phyloP scores from a whole-genome alignment of 2,329 filamentous ascomycete genomes.

The Botrytis cinerea region DNA sequence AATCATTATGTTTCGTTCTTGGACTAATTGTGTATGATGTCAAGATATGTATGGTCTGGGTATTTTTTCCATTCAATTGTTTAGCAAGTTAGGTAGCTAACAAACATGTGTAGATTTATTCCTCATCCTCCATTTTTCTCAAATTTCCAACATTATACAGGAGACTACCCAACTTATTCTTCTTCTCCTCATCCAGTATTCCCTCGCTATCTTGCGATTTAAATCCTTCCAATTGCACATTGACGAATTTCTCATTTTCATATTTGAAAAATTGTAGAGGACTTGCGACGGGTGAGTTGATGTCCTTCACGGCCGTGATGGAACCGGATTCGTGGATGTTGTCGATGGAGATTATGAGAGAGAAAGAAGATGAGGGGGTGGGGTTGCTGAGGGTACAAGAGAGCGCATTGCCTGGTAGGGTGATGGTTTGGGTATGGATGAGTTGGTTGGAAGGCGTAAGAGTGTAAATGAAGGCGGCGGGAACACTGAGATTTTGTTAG shows the following conservation, averaged over 20 bases:
- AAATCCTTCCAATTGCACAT: constrained; percentile 6
- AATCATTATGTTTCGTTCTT: background rate
- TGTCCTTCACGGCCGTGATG: constrained; percentile 44
- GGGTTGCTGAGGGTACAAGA: constrained; percentile 25
- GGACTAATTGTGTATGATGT: background rate
- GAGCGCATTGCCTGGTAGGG: constrained; percentile 63
- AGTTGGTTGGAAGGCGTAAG: constrained; percentile 54
- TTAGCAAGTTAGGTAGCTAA: background rate
- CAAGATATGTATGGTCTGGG: too few relatives aligned
- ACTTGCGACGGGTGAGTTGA: constrained; percentile 15
- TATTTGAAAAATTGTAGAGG: constrained; percentile 29
- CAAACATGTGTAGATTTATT: background rate
- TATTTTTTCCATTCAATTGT: background rate
- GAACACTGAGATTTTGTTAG: constrained; percentile 46
- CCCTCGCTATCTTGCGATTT: constrained; percentile 11
- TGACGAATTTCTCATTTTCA: constrained; percentile 23
- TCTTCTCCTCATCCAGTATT: constrained; percentile 37
- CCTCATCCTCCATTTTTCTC: constrained; percentile 40
- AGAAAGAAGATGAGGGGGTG: constrained; percentile 37
- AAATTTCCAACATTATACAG: constrained; percentile 42
- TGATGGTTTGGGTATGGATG: constrained; percentile 51
- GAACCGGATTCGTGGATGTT: constrained; percentile 53
- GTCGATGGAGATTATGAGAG: constrained; percentile 55
- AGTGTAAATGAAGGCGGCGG: constrained; percentile 67
- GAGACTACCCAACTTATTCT: constrained; percentile 44